These are phyloP conservation scores for Dryadomyces quercus-mongolicae DNA, from an alignment of 2,329 filamentous ascomycete species.

Conservation along the genomic window DNA sequence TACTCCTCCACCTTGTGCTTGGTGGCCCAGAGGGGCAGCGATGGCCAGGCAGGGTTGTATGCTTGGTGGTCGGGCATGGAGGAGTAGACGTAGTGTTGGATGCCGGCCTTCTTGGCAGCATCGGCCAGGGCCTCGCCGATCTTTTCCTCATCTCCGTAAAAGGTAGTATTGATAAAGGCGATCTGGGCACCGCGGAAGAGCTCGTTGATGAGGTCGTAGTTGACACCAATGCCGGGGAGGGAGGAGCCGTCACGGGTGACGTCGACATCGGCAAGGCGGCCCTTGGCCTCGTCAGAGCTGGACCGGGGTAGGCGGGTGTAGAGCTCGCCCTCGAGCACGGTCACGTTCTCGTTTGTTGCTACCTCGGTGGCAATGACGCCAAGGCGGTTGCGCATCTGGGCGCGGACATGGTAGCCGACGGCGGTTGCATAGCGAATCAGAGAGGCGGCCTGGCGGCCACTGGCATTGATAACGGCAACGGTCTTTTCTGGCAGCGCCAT, in stretches of 20 bases:
- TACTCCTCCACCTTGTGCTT: slow-evolving; percentile 94
- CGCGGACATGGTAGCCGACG: slow-evolving; percentile 85
- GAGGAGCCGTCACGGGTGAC: slow-evolving; percentile 54
- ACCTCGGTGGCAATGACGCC: slow-evolving; percentile 85
- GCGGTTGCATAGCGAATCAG: slow-evolving; percentile 89
- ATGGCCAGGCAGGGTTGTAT: slow-evolving; percentile 65
- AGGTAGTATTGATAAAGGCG: slow-evolving; percentile 96
- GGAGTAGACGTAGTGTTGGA: slow-evolving; percentile 91
- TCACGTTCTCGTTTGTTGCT: slow-evolving; percentile 62
- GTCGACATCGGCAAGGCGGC: slow-evolving; percentile 27
- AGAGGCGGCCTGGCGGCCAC: slow-evolving; percentile 88
- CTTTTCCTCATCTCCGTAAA: slow-evolving; percentile 86
- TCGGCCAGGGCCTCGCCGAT: slow-evolving; percentile 84
- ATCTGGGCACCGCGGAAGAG: slow-evolving; percentile 77
- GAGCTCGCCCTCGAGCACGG: slow-evolving; percentile 51
- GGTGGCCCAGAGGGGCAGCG: slow-evolving; percentile 78
- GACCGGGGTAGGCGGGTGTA: slow-evolving; percentile 42
- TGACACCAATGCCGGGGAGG: slow-evolving; percentile 54
- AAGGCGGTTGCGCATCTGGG: slow-evolving; percentile 78
- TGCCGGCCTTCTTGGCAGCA: slow-evolving; percentile 70
- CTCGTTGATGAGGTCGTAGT: slow-evolving; percentile 58
- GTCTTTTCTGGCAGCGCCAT: slow-evolving; percentile 58
- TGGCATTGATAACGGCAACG: slow-evolving; percentile 90
- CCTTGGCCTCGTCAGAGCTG: slow-evolving; percentile 29
- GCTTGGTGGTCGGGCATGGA: slow-evolving; percentile 92